A percentile compares a stretch with the other conserved stretches of the same genome.
These are phyloP conservation scores for Sporobolomyces roseus DNA, from an alignment of 768 basidiomycete genomes.

Conservation along the genomic window DNA sequence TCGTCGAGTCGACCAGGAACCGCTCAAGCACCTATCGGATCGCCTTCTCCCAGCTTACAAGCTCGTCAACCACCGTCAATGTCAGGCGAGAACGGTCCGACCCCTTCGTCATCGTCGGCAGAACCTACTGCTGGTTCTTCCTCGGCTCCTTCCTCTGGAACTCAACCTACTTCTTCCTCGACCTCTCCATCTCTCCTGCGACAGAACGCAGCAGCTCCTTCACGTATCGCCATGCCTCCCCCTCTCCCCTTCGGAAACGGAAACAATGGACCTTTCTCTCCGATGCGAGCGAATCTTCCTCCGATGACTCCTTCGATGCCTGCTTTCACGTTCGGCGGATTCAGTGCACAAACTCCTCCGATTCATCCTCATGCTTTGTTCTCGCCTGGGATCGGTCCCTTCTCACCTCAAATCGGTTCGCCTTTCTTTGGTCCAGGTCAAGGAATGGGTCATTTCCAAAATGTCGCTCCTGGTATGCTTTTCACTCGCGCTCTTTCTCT, in stretches of 20 bases:
- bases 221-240: conserved; percentile 50
- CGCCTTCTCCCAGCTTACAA: conserved; percentile 1
- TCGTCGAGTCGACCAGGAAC: neutral
- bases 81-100: neutral
- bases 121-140: too few species aligned
- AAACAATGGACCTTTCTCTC: conserved; percentile 31
- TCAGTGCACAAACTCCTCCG: conserved; percentile 51
- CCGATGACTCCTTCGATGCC: conserved; percentile 98
- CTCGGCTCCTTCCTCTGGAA: too few species aligned
- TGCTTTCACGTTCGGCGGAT: conserved; percentile 74
- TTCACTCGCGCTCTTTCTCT: neutral
- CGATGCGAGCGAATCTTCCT: conserved; percentile 58
- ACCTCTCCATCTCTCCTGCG: neutral
- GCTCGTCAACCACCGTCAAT: neutral
- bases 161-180: neutral
- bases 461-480: conserved; percentile 2
- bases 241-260: conserved; percentile 43
- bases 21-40: conserved; percentile 18
- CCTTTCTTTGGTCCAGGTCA: conserved; percentile 18
- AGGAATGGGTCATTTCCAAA: neutral
- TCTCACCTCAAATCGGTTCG: conserved; percentile 33
- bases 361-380: conserved; percentile 54
- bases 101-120: neutral
- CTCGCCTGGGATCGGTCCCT: conserved; percentile 55
- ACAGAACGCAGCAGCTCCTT: conserved; percentile 44